Evolutionary conservation across 148 eudicot species (phyloP).

Genomic region (Persicaria tinctoria): DNA sequence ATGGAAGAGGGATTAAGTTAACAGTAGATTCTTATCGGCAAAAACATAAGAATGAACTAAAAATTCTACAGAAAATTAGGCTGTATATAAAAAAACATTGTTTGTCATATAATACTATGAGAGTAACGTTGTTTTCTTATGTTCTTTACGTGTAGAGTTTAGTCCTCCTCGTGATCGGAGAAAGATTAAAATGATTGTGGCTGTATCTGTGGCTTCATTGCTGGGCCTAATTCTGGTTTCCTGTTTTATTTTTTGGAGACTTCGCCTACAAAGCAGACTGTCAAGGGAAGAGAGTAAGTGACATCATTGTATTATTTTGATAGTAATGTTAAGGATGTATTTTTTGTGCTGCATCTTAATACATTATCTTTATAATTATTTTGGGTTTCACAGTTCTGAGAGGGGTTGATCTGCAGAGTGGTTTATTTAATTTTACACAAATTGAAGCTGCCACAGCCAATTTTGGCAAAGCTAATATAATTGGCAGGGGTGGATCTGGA

Average conservation of each 20-base stretch:
- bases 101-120: too few species aligned
- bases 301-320: too few species aligned
- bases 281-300: slow-evolving; percentile 43
- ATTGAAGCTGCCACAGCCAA: slow-evolving; percentile 56
- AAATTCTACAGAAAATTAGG: too few species aligned
- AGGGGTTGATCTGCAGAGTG: slow-evolving; percentile 47
- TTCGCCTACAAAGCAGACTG: slow-evolving; percentile 13
- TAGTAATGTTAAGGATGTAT: too few species aligned
- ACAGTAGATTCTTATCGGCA: too few species aligned
- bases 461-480: slow-evolving; percentile 39
- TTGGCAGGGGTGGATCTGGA: slow-evolving; percentile 73
- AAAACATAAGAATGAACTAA: too few species aligned
- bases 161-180: slow-evolving; percentile 24
- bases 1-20: too few species aligned
- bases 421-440: slow-evolving; percentile 48
- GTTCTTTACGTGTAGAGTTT: slow-evolving; percentile 19
- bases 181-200: slow-evolving; percentile 18
- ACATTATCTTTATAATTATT: background rate
- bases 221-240: slow-evolving; percentile 19
- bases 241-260: slow-evolving; percentile 24
- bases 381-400: slow-evolving; percentile 24
- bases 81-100: too few species aligned
- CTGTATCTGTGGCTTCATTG: slow-evolving; percentile 15
- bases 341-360: too few species aligned
- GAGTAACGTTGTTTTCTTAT: too few species aligned